Base-by-base conservation (phyloP, 1,139 yeast species). In the Debaryomyces udenii region DNA sequence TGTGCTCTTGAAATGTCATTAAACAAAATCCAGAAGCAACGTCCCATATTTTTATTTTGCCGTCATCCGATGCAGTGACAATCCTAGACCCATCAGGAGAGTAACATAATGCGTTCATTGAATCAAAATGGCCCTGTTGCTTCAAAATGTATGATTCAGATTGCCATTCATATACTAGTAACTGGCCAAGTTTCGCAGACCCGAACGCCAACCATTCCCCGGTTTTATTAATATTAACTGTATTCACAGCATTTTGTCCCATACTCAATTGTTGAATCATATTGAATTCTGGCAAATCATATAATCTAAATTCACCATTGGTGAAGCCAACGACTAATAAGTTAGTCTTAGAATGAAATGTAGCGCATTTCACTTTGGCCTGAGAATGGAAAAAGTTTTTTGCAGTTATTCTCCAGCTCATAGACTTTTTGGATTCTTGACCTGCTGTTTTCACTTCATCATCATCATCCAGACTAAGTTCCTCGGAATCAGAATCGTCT, bases 171-270 rank as follows among this genome's bases (percentile, higher is more conserved):
- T 96, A 93, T 0, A 93, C 99, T 45, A 93, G 68, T 41, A 93
- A 68, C 64, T 93, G 99, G n/a, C 99, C 99, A 27, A 88, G 67
- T 54, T 83, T 84, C 14, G 91, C 70, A 0, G 97, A 90, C 4
- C 99, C 99, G 64, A 93, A 88, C 0, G 97, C 96, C 36, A 94
- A 70, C 99, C 99, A 93, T 63, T 93, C 99, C 16, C 99, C 99
- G 4, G 93, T 73, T 7, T 74, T 66, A 61, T 93, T 93, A 38
- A 93, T 78, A 15, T 81, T 68, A 3, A 93, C 94, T 9, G 91
- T 82, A 56, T 87, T 90, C 30, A 93, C 86, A 3, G 93, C 83
- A 54, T 89, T 85, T 57, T 89, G 96, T 3, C 99, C 96, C 84
- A 94, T 89, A 35, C 94, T 84, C 43, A 93, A 72, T 55, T 85